Conservation (phyloP, 768 basidiomycete genomes). For the Gloeopeniophorella convolvens region DNA sequence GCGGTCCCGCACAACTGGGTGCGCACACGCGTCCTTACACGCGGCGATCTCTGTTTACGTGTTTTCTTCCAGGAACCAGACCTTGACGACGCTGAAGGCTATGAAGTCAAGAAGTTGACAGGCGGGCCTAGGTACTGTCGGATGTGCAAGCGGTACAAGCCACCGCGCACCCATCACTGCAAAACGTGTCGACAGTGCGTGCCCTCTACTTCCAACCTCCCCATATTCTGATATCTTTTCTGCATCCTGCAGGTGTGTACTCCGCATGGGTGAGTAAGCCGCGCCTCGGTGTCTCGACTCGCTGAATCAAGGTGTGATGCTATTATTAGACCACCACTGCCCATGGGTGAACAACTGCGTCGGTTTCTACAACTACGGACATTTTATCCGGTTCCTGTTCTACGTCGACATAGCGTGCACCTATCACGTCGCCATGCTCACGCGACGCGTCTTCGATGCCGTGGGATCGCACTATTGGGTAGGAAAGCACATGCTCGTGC, state of each 20-base stretch:
- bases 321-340: constrained; percentile 71
- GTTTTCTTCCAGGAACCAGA: constrained; percentile 59
- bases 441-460: constrained; percentile 48
- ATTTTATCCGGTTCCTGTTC: constrained; percentile 88
- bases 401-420: constrained; percentile 86
- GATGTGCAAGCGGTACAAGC: constrained; percentile 79
- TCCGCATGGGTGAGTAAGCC: constrained; percentile 71
- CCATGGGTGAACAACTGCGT: constrained; percentile 95
- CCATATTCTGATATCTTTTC: neutral
- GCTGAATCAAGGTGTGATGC: neutral
- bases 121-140: constrained; percentile 82
- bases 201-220: neutral
- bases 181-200: constrained; percentile 74
- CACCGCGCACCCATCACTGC: constrained; percentile 90
- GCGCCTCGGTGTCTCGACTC: neutral
- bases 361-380: constrained; percentile 84
- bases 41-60: neutral
- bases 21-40: constrained; percentile 23
- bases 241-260: constrained; percentile 52
- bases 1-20: constrained; percentile 77
- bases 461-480: constrained; percentile 48
- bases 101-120: constrained; percentile 87
- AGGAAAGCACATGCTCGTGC: constrained; percentile 18
- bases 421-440: constrained; percentile 85
- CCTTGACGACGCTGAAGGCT: constrained; percentile 53